Evolutionary conservation across 345 rosid genomes (phyloP).

Genomic region (Citrus glauca): DNA sequence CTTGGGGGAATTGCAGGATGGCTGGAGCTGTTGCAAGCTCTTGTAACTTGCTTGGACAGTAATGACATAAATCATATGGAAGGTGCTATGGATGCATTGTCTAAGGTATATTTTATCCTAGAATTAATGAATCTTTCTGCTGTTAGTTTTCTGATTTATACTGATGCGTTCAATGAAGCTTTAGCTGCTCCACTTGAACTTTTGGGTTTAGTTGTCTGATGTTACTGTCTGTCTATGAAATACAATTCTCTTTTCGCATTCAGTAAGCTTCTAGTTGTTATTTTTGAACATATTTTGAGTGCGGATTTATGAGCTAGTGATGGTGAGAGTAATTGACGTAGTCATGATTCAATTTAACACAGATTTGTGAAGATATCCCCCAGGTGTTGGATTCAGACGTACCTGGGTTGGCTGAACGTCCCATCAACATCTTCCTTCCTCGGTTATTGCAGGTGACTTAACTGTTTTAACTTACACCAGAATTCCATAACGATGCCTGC

Average conservation of each 20-base stretch:
- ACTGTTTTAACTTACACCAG: background rate
- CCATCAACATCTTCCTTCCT: constrained; percentile 77
- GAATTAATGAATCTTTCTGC: background rate
- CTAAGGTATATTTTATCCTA: constrained; percentile 56
- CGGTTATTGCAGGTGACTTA: constrained; percentile 66
- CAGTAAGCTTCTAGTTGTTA: background rate
- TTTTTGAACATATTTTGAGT: background rate
- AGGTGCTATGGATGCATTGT: constrained; percentile 97
- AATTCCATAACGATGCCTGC: background rate
- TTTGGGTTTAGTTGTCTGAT: background rate
- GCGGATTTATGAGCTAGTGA: background rate
- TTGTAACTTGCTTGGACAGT: constrained; percentile 78
- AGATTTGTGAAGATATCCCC: constrained; percentile 97
- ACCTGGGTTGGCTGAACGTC: constrained; percentile 84
- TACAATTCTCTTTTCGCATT: background rate
- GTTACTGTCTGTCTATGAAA: background rate
- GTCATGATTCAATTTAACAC: constrained; percentile 8
- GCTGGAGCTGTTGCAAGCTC: constrained; percentile 88
- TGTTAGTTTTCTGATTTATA: background rate
- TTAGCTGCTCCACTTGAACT: background rate
- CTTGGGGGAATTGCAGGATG: constrained; percentile 67
- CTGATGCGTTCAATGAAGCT: background rate
- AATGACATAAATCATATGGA: constrained; percentile 88
- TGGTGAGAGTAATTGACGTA: background rate
- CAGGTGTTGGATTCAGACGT: constrained; percentile 85